Base-by-base conservation (phyloP, 2,329 filamentous ascomycete species). In the Monilinia fructigena region DNA sequence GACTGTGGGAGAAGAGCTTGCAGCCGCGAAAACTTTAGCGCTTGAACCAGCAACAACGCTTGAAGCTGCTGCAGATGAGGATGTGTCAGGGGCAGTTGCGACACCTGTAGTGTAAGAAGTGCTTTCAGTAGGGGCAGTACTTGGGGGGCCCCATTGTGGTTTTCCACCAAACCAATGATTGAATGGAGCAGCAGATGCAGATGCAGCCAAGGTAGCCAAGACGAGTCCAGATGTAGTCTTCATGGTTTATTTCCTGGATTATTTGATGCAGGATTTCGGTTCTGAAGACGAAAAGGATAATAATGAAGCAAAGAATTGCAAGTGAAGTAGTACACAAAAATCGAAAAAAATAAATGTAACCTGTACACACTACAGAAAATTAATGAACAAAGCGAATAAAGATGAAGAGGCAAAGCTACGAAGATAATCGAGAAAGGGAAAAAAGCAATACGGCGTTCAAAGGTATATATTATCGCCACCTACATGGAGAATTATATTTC, bases 1-100 rank as follows among this genome's bases (percentile, higher is more conserved):
- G 23, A 86, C 77, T 1, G 80, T 85, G 16, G 73, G 72, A 18
- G 63, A 35, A 20, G 53, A 16, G 53, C 42, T 26, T 35, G 53
- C 40, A 1, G 31, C 59, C 48, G 45, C 45, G 26, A 35, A 18
- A 35, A 20, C 56, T 14, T 12, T 31, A n/a, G 56, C 40, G 20
- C 5, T 35, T 35, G 7, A 35, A 16, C 6, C 40, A 47, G 20
- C 55, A 26, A 52, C 35, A 6, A 18, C 4, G 14, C 16, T 45
- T 10, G 26, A 55, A 48, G 26, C 52, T 11, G 28, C 50, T 35
- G 26, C 18, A 20, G 42, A 50, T 28, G 28, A 3, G 28, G 42
- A 50, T 28, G 28, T 28, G 28, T 1, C 28, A 28, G 28, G 28
- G 28, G 28, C 28, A 28, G 28, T 28, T 28, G 28, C 3, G 2